Base-by-base conservation (phyloP, 2,329 filamentous ascomycete species). In the Aureobasidium sp. region DNA sequence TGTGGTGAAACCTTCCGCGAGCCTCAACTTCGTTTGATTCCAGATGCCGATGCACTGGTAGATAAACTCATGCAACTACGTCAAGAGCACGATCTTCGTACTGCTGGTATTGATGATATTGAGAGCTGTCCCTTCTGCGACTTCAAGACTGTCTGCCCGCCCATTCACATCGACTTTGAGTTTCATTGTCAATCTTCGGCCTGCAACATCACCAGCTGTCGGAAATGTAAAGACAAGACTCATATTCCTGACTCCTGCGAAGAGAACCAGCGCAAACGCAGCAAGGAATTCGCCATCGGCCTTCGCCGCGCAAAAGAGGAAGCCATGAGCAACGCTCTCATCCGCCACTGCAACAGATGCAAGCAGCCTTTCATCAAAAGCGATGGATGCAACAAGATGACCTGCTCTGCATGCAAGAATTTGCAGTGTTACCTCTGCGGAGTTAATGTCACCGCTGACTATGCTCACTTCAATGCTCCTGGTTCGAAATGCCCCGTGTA, bases 321-420 rank as follows among this genome's bases (percentile, higher is more conserved):
- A 75, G 93, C 93, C 25, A 95, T 95, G 91, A 93, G 92, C 3
- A 85, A 87, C 20, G 94, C 94, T 2, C 73, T 97, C 70, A 91
- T 97, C 63, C 87, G 94, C 25, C 88, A 83, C 33, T 97, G 94
- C 82, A 93, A 93, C 68, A 83, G 82, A 68, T 91, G 92, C 78
- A 81, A 84, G n/a, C 87, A 88, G n/a, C 88, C 90, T 0, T 96
- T 95, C 71, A 86, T 97, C 75, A 97, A 97, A 74, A 87, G 90
- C 42, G 76, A 81, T 38, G 94, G 94, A 3, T 97, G 94, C 80
- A 97, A 97, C 80, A 95, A 95, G 78, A 93, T 97, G 87, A 85
- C 77, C 0, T 97, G 94, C 76, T 81, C 87, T 0, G 84, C 85
- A n/a, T 90, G 87, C 71, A 67, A 71, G 4, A 83, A 84, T 48